A percentile compares a stretch with the other conserved stretches of the same genome.
Evolutionary conservation across 306 rosid species (phyloP).

Genomic region (Inga laurina): DNA sequence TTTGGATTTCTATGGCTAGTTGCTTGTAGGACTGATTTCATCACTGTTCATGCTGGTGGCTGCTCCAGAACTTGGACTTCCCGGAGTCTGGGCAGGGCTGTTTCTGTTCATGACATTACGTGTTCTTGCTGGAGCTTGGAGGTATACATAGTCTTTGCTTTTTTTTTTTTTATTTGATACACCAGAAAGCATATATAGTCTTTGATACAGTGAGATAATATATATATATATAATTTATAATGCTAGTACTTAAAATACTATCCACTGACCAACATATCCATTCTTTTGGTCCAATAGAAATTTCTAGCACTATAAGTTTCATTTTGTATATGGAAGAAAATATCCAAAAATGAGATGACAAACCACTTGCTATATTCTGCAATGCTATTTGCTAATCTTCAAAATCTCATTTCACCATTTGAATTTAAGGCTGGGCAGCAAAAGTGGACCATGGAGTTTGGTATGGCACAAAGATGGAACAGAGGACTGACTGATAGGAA

Average conservation of each 20-base stretch:
- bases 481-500: constrained; percentile 44
- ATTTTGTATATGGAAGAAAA: neutral
- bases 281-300: neutral
- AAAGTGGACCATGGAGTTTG: constrained; percentile 80
- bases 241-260: neutral
- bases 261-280: neutral
- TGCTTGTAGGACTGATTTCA: constrained; percentile 64
- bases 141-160: constrained; percentile 47
- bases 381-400: constrained; percentile 20
- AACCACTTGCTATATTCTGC: neutral
- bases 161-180: neutral
- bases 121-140: constrained; percentile 81
- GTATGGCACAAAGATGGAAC: constrained; percentile 59
- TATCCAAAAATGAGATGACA: too few relatives aligned
- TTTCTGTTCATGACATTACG: constrained; percentile 90
- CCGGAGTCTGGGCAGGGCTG: constrained; percentile 91
- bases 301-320: neutral
- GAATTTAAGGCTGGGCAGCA: constrained; percentile 65
- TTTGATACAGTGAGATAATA: neutral
- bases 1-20: constrained; percentile 46
- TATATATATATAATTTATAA: neutral
- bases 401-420: neutral
- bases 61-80: constrained; percentile 75
- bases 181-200: neutral
- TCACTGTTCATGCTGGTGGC: constrained; percentile 67